Percentiles rank a stretch among this genome's conserved stretches.
phyloP scores from a whole-genome alignment of 441 rosid species.

The Mallotus japonicus region DNA sequence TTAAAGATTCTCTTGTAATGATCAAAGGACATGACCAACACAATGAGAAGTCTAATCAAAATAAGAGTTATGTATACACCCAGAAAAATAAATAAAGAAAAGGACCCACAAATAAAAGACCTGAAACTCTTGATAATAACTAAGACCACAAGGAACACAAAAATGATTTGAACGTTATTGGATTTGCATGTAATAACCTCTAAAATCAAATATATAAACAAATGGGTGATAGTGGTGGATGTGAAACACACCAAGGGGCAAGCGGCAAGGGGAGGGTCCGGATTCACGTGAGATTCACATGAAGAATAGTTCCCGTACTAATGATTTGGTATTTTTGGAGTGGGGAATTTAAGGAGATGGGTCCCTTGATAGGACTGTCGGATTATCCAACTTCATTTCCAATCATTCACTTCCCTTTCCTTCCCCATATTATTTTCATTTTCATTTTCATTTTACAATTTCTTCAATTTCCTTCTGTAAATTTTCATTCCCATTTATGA shows the following conservation, averaged over 20 bases:
- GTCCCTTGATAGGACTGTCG: constrained; percentile 15
- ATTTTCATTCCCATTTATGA: too few species aligned
- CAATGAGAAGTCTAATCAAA: constrained; percentile 27
- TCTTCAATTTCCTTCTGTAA: not conserved
- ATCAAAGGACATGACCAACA: constrained; percentile 17
- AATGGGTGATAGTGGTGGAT: constrained; percentile 14
- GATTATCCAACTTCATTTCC: not conserved
- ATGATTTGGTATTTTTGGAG: not conserved
- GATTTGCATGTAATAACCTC: not conserved
- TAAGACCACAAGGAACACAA: not conserved
- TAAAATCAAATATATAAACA: not conserved
- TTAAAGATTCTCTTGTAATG: constrained; percentile 19
- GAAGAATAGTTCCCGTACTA: constrained; percentile 29
- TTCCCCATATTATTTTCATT: not conserved
- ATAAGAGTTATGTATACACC: not conserved
- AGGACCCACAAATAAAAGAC: constrained; percentile 13
- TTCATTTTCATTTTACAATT: not conserved
- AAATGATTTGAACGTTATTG: constrained; percentile 33
- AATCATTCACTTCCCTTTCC: constrained; percentile 3
- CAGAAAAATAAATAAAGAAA: not conserved
- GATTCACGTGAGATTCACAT: constrained; percentile 73
- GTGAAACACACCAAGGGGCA: not conserved
- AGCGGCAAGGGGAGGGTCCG: constrained; percentile 26
- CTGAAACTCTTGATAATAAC: not conserved
- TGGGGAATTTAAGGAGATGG: not conserved